Conservation (phyloP, 1,139 yeast genomes). For the Magnusiomyces suaveolens region DNA sequence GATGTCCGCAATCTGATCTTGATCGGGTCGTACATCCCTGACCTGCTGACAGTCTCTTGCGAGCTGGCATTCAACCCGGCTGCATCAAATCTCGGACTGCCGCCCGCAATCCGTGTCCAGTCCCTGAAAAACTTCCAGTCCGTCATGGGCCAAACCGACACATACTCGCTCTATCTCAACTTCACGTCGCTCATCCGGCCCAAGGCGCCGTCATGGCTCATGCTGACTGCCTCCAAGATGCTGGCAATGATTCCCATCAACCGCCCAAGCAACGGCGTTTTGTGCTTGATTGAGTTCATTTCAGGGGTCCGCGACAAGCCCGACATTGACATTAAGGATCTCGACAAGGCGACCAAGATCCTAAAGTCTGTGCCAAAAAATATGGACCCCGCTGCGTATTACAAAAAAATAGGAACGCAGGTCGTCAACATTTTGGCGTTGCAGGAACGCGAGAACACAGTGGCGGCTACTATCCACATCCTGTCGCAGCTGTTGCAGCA, state of each 20-base stretch:
- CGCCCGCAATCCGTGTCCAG: conserved; percentile 3
- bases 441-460: conserved; percentile 20
- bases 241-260: conserved; percentile 47
- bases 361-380: conserved; percentile 52
- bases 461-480: conserved; percentile 51
- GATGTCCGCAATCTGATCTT: conserved; percentile 36
- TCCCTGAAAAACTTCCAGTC: conserved; percentile 8
- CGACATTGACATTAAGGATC: conserved; percentile 46
- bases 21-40: conserved; percentile 45
- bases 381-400: conserved; percentile 43
- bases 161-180: conserved; percentile 26
- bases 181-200: conserved; percentile 26
- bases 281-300: conserved; percentile 62
- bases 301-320: conserved; percentile 70
- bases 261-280: conserved; percentile 55
- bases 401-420: conserved; percentile 48
- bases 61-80: conserved; percentile 41
- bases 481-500: conserved; percentile 45
- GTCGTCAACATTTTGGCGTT: conserved; percentile 46
- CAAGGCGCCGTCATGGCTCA: conserved; percentile 28
- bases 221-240: conserved; percentile 32
- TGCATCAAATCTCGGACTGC: conserved; percentile 5
- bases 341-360: conserved; percentile 55
- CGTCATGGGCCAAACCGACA: conserved; percentile 24
- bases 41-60: conserved; percentile 50